Base-by-base conservation (phyloP, 1,284 basidiomycete genomes). In the Hemileia vastatrix region DNA sequence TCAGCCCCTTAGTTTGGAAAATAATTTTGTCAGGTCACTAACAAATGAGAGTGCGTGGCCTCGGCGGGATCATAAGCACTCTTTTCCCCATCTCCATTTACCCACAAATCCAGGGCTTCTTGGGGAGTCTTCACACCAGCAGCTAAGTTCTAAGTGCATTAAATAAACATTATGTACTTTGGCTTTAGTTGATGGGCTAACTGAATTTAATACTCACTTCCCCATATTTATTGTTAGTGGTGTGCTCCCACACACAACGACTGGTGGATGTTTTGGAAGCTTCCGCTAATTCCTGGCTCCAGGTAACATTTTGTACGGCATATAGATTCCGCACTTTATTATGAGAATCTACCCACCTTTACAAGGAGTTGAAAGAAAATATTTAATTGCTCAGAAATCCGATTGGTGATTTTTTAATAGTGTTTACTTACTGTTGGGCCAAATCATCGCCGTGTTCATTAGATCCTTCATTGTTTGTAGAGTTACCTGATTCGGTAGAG, bases 301-400 rank as follows among this genome's bases (percentile, higher is more conserved):
- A 63, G 23, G 31, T 48, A 1, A 63, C 19, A 15, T 53, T 44
- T 24, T 6, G 31, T 13, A 48, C 60, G 13, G 23, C 23, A 47
- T 63, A 63, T 19, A 36, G 52, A 2, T 53, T 19, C 15, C 60
- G 23, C 18, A 49, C 33, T 27, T 50, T 21, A 15, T 63, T 63
- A 23, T 63, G 60, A 4, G 13, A 8, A 6, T 55, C 23, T 27
- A 63, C 24, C 60, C 60, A 63, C 15, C 60, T 63, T n/a, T n/a
- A n/a, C n/a, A n/a, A n/a, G n/a, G n/a, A n/a, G n/a, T n/a, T n/a
- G n/a, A n/a, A n/a, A n/a, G n/a, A n/a, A n/a, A n/a, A n/a, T n/a
- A n/a, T n/a, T n/a, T n/a, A n/a, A n/a, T n/a, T n/a, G n/a, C n/a
- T n/a, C n/a, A n/a, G n/a, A n/a, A n/a, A n/a, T n/a, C n/a, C n/a